A percentile compares a stretch with the other conserved stretches of the same genome.
Evolutionary conservation across 257 asterid genomes (phyloP).

Genomic region (Solanum clarkiae): DNA sequence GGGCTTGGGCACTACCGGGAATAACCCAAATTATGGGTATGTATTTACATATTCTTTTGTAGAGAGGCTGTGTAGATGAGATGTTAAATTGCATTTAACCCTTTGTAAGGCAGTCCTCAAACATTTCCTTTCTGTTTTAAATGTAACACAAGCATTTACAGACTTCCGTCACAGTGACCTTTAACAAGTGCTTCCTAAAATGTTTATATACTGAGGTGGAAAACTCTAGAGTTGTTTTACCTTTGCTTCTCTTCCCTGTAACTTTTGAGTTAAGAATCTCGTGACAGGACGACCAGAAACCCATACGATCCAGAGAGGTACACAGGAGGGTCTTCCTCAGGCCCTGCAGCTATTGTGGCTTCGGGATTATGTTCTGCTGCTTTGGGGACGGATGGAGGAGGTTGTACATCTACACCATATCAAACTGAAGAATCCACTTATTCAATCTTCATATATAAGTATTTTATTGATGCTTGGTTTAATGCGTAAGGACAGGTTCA

Average conservation of each 20-base stretch:
- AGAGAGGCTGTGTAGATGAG: background rate
- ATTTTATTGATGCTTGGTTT: slow-evolving; percentile 8
- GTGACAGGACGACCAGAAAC: slow-evolving; percentile 82
- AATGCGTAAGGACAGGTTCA: slow-evolving; percentile 52
- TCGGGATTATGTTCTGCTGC: slow-evolving; percentile 96
- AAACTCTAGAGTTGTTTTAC: background rate
- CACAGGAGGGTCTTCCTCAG: slow-evolving; percentile 98
- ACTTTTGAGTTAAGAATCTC: background rate
- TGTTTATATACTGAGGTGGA: background rate
- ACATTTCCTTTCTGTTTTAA: background rate
- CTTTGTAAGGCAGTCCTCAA: background rate
- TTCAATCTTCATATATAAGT: background rate
- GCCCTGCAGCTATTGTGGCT: slow-evolving; percentile 96
- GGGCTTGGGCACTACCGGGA: slow-evolving; percentile 95
- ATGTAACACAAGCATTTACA: background rate
- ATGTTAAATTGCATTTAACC: background rate
- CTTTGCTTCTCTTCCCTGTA: background rate
- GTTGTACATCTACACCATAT: slow-evolving; percentile 32
- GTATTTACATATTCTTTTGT: background rate
- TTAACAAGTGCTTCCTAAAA: background rate
- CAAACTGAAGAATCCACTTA: slow-evolving; percentile 9
- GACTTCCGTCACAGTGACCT: background rate
- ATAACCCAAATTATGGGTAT: slow-evolving; percentile 89
- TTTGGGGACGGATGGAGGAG: slow-evolving; percentile 99
- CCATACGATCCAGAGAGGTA: slow-evolving; percentile 92